These are phyloP conservation scores for Ambrosia artemisiifolia DNA, from an alignment of 129 eudicot species.

Conservation along the genomic window DNA sequence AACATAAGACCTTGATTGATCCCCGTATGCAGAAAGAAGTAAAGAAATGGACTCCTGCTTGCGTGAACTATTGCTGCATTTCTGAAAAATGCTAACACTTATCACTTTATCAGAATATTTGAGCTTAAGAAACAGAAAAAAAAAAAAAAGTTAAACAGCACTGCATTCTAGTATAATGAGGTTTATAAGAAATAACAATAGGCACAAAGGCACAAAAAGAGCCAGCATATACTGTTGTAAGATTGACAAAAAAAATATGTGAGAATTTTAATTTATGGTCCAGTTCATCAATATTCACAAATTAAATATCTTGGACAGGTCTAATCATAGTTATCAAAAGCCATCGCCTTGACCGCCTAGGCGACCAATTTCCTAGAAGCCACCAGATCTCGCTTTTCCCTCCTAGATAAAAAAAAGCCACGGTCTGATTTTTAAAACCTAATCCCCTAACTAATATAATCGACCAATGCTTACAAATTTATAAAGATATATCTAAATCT, in stretches of 20 bases:
- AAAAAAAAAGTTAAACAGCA: not conserved
- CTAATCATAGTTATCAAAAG: too few relatives aligned
- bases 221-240: slow-evolving; percentile 2
- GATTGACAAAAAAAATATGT: not conserved
- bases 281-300: not conserved
- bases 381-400: too few relatives aligned
- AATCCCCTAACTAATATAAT: too few relatives aligned
- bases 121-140: not conserved
- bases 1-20: slow-evolving; percentile 46
- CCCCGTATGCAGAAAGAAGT: slow-evolving; percentile 54
- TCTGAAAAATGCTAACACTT: slow-evolving; percentile 33
- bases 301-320: slow-evolving; percentile 1
- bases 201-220: not conserved
- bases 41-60: slow-evolving; percentile 59
- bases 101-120: slow-evolving; percentile 2
- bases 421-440: too few relatives aligned
- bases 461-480: too few relatives aligned
- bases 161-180: slow-evolving; percentile 10
- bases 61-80: slow-evolving; percentile 45
- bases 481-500: too few relatives aligned
- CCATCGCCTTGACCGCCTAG: too few relatives aligned
- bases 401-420: too few relatives aligned
- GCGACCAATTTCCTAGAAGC: too few relatives aligned
- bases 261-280: not conserved
- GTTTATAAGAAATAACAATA: slow-evolving; percentile 1